Evolutionary conservation across 164 flowering plant genomes (phyloP).

Genomic region (Liquidambar formosana): DNA sequence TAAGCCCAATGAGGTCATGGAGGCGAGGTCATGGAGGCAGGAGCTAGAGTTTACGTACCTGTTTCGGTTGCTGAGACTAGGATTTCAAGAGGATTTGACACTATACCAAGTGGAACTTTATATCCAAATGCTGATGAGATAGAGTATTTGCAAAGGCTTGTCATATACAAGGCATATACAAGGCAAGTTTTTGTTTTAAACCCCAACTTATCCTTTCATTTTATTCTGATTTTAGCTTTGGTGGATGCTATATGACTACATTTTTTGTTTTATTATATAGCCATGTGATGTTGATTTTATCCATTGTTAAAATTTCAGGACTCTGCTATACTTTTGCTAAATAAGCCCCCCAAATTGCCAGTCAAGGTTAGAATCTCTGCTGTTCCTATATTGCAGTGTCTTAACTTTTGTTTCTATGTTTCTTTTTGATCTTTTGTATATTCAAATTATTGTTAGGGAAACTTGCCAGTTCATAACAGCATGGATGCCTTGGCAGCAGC

Average conservation of each 20-base stretch:
- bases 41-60: conserved; percentile 62
- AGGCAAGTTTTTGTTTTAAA: not conserved
- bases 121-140: conserved; percentile 98
- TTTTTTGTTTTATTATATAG: not conserved
- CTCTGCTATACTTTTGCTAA: conserved; percentile 74
- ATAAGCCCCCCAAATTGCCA: conserved; percentile 90
- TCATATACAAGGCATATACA: conserved; percentile 81
- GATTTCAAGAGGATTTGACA: conserved; percentile 73
- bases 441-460: conserved; percentile 45
- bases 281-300: not conserved
- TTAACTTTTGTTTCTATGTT: not conserved
- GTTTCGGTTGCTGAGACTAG: conserved; percentile 79
- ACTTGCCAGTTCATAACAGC: conserved; percentile 88
- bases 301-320: conserved; percentile 52
- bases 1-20: conserved; percentile 58
- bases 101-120: conserved; percentile 82
- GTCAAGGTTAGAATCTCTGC: conserved; percentile 59
- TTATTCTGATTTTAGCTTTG: not conserved
- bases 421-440: not conserved
- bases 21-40: too few species aligned
- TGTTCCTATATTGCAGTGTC: not conserved
- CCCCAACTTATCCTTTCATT: not conserved
- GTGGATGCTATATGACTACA: too few species aligned
- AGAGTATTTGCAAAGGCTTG: conserved; percentile 81
- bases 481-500: conserved; percentile 98